A percentile compares a stretch with the other conserved stretches of the same genome.
These are phyloP conservation scores for Neoarthrinium moseri DNA, from an alignment of 2,329 filamentous ascomycete species.

Conservation along the genomic window DNA sequence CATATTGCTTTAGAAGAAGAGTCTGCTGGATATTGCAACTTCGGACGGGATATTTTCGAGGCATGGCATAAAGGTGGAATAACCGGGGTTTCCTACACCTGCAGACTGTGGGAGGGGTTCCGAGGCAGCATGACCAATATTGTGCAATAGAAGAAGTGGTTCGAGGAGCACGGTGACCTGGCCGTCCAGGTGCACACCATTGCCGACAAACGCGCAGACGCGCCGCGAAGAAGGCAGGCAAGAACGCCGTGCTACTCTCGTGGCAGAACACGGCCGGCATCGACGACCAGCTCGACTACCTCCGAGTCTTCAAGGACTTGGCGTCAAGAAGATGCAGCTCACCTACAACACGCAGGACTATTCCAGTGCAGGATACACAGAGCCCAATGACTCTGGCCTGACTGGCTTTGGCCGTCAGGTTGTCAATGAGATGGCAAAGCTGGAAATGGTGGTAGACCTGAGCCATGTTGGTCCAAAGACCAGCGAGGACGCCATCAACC, in stretches of 20 bases:
- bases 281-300: constrained; percentile 36
- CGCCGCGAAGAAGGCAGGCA: constrained; percentile 32
- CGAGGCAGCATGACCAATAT: constrained; percentile 35
- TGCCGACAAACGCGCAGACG: constrained; percentile 34
- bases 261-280: constrained; percentile 42
- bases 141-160: constrained; percentile 41
- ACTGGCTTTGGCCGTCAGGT: constrained; percentile 25
- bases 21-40: no score
- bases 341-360: constrained; percentile 43
- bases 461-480: constrained; percentile 33
- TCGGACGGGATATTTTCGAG: constrained; percentile 36
- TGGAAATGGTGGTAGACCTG: constrained; percentile 33
- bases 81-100: constrained; percentile 39
- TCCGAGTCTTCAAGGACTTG: constrained; percentile 38
- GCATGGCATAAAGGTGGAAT: constrained; percentile 36
- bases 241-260: constrained; percentile 35
- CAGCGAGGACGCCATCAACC: constrained; percentile 29
- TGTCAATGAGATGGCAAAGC: constrained; percentile 20
- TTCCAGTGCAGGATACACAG: constrained; percentile 36
- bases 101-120: constrained; percentile 38
- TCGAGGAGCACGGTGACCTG: constrained; percentile 36
- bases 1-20: no score
- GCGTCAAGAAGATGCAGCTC: constrained; percentile 40
- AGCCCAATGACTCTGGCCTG: constrained; percentile 32
- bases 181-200: constrained; percentile 36